A percentile compares a stretch with the other conserved stretches of the same genome.
Evolutionary conservation across 2,329 filamentous ascomycete genomes (phyloP).

Genomic region (Davidsoniella australis): DNA sequence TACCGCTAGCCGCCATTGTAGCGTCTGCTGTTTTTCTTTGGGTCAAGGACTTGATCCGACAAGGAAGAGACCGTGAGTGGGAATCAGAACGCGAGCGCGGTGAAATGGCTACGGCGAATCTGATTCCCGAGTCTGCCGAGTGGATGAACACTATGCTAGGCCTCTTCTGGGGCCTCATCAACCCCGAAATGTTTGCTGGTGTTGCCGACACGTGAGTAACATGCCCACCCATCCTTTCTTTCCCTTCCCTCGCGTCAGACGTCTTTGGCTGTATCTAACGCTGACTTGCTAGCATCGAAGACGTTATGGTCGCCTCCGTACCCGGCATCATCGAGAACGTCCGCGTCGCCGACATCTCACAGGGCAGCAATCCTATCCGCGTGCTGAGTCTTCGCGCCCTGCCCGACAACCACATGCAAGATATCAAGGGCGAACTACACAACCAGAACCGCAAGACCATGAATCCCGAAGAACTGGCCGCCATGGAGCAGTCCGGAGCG

Average conservation of each 20-base stretch:
- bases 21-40: conserved; percentile 71
- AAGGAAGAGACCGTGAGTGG: conserved; percentile 76
- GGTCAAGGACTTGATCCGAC: conserved; percentile 72
- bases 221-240: neutral
- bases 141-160: conserved; percentile 88
- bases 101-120: conserved; percentile 67
- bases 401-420: conserved; percentile 58
- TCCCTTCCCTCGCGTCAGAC: conserved; percentile 1
- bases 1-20: conserved; percentile 56
- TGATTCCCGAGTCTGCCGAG: conserved; percentile 82
- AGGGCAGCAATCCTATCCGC: conserved; percentile 78
- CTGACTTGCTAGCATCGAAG: conserved; percentile 26
- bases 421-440: conserved; percentile 67
- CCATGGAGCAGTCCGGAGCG: conserved; percentile 76
- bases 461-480: conserved; percentile 72
- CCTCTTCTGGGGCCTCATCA: conserved; percentile 78
- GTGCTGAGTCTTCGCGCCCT: conserved; percentile 76
- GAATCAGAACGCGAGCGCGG: conserved; percentile 70
- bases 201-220: conserved; percentile 59
- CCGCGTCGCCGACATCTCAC: conserved; percentile 83
- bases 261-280: neutral
- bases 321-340: conserved; percentile 87
- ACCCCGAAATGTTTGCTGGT: conserved; percentile 85
- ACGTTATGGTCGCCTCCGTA: conserved; percentile 93
- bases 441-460: conserved; percentile 64